phyloP scores from a whole-genome alignment of 768 basidiomycete genomes.

The Tricholoma matsutake region DNA sequence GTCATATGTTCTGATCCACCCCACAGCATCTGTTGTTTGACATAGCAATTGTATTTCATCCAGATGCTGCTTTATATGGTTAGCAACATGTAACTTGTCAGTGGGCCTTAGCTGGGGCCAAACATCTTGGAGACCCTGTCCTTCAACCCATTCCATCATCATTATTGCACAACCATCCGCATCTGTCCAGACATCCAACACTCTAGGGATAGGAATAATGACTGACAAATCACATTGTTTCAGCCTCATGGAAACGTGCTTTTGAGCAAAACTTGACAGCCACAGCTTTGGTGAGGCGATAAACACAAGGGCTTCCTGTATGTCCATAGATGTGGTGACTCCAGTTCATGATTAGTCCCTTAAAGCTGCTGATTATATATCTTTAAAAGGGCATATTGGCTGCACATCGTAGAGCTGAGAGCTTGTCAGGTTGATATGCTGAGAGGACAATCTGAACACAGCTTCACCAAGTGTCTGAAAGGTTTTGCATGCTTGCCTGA shows the following conservation, averaged over 20 bases:
- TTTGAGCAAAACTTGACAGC: background rate
- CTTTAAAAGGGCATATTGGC: background rate
- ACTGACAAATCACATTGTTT: conserved; percentile 3
- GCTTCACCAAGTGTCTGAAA: background rate
- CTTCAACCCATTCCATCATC: conserved; percentile 4
- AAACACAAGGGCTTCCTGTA: conserved; percentile 1
- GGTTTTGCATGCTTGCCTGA: background rate
- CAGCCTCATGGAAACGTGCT: background rate
- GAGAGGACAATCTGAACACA: background rate
- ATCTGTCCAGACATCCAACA: conserved; percentile 1
- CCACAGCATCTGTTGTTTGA: background rate
- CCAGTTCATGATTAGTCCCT: conserved; percentile 1
- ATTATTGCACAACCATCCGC: background rate
- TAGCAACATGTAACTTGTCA: background rate
- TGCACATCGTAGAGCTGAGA: background rate
- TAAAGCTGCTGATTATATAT: background rate
- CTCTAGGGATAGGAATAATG: conserved; percentile 4
- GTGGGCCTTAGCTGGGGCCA: background rate
- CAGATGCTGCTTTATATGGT: background rate
- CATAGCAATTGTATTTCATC: background rate
- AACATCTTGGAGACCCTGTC: background rate
- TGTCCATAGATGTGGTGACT: conserved; percentile 1
- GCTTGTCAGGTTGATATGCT: background rate
- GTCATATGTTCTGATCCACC: conserved; percentile 2
- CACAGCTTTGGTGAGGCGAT: no score